Conservation (phyloP, 164 flowering plant genomes). For the Cinnamomum chago region DNA sequence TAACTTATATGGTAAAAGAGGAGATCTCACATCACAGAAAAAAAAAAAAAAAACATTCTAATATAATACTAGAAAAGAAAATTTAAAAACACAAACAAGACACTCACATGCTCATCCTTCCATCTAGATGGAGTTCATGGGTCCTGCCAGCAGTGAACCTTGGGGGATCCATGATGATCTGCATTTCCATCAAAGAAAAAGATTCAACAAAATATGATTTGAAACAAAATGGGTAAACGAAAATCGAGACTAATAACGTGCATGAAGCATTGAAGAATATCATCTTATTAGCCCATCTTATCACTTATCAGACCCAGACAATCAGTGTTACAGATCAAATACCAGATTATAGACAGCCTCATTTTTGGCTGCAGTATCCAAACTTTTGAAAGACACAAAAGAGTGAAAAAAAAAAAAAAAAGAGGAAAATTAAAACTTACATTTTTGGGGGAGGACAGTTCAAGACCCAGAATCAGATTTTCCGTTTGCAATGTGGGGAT, state of each 20-base stretch:
- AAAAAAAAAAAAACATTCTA: too few species aligned
- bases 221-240: not conserved
- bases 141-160: slow-evolving; percentile 61
- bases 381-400: too few species aligned
- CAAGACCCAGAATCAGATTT: too few species aligned
- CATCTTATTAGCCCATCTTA: too few species aligned
- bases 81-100: not conserved
- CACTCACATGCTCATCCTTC: slow-evolving; percentile 70
- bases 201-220: not conserved
- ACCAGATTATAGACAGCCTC: too few species aligned
- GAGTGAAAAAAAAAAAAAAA: too few species aligned
- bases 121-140: slow-evolving; percentile 68
- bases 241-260: not conserved
- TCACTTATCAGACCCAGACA: not conserved
- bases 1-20: too few species aligned
- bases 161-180: slow-evolving; percentile 72
- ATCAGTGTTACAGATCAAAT: not conserved
- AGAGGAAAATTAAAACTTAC: too few species aligned
- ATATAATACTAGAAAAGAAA: not conserved
- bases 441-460: too few species aligned
- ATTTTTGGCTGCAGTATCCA: too few species aligned
- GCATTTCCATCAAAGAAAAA: slow-evolving; percentile 15
- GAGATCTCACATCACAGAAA: too few species aligned
- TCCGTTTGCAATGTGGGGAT: too few species aligned
- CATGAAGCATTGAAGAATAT: not conserved